Base-by-base conservation (phyloP, 2,329 filamentous ascomycete genomes). In the Passalora sequoiae region DNA sequence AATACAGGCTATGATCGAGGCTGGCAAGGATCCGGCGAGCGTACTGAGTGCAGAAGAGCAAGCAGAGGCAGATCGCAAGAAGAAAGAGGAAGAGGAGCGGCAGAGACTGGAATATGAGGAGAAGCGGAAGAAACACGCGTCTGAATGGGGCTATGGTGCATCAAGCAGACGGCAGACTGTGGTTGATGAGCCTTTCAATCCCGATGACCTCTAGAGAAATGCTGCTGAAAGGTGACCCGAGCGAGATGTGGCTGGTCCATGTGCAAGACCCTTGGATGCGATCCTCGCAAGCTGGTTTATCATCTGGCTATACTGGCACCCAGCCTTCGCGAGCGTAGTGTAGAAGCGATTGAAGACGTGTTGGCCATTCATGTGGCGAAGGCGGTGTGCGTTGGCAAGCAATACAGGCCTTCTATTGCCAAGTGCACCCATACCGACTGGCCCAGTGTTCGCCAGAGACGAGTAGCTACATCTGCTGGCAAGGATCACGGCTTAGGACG, bases 1-100 rank as follows among this genome's bases (percentile, higher is more conserved):
- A 22, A 68, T 73, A 32, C 81, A 88, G 57, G 66, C 72, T 17
- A 72, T 87, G 49, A 53, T 75, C 4, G 80, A 84, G 55, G 67
- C 72, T 41, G 82, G 81, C 6, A 73, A 78, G 51, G 78, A 85
- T 59, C 80, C 79, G 6, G 73, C 51, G 16, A 56, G 44, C n/a
- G 61, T 66, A 39, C 48, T 63, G 21, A 59, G 80, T 1, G 72
- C 64, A 41, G 63, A 64, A 39, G 66, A 68, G 45, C 66, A 70
- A 57, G 64, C 60, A 30, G 61, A 64, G 39, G 58, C 52, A 28
- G 59, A 65, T 30, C 59, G 59, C 45, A 61, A 56, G 47, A 54
- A 53, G 29, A 60, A 56, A 40, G 60, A 64, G 40, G 65, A 68
- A 44, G 64, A 68, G 47, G 66, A 69, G 49, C 60, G 64, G 47